phyloP scores from a whole-genome alignment of 208 protist species.

The Trypanosoma caninum region DNA sequence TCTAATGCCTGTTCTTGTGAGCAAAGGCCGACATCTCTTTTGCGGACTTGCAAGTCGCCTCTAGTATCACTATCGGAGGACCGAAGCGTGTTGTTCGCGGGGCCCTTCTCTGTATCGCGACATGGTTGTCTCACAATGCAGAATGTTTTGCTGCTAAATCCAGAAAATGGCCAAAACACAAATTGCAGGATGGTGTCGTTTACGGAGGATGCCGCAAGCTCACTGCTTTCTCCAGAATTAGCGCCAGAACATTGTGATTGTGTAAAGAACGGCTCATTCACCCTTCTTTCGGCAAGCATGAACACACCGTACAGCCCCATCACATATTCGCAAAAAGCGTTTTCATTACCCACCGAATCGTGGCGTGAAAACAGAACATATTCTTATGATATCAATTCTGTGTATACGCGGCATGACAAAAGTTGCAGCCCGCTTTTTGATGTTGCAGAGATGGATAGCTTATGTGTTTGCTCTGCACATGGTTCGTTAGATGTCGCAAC shows the following conservation, averaged over 20 bases:
- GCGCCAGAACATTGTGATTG: neutral
- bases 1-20: too few species aligned
- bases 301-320: conserved; percentile 85
- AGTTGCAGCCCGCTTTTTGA: neutral
- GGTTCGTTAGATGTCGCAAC: neutral
- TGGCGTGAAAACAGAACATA: conserved; percentile 7
- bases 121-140: conserved; percentile 79
- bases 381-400: neutral
- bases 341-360: neutral
- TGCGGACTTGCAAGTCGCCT: neutral
- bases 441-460: neutral
- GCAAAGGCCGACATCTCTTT: too few species aligned
- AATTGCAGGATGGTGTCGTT: neutral
- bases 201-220: neutral
- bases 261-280: conserved; percentile 53
- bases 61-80: conserved; percentile 44
- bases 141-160: conserved; percentile 78
- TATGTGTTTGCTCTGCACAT: neutral
- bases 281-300: conserved; percentile 68
- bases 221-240: conserved; percentile 5
- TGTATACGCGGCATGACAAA: too few species aligned
- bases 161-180: neutral
- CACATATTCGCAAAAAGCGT: conserved; percentile 49
- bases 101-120: conserved; percentile 67
- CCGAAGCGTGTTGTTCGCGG: conserved; percentile 47